These are phyloP conservation scores for Erythrobasidium yunnanense DNA, from an alignment of 768 basidiomycete species.

Conservation along the genomic window DNA sequence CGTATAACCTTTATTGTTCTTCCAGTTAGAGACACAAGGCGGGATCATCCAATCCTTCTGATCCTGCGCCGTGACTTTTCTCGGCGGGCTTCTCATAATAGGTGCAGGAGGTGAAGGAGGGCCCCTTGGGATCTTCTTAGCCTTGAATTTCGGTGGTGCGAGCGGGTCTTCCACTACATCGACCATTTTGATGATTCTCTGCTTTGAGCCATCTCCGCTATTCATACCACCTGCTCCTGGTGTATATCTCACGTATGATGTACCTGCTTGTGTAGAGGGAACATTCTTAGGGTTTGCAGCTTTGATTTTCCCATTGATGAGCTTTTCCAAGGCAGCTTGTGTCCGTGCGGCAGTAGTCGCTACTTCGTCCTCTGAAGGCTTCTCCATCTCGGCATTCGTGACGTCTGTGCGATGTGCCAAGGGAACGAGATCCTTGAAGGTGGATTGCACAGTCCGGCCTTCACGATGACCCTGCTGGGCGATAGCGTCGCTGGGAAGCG, in stretches of 20 bases:
- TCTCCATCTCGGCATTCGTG: conserved; percentile 69
- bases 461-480: conserved; percentile 85
- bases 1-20: conserved; percentile 99
- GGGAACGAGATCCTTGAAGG: conserved; percentile 95
- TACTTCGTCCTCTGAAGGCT: conserved; percentile 87
- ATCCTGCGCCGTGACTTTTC: conserved; percentile 89
- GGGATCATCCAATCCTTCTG: conserved; percentile 99
- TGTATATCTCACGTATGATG: conserved; percentile 88
- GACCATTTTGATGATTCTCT: conserved; percentile 98
- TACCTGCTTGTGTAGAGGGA: conserved; percentile 47
- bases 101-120: conserved; percentile 95
- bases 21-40: conserved; percentile 99
- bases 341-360: conserved; percentile 85
- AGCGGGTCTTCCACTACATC: conserved; percentile 95
- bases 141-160: conserved; percentile 93
- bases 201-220: conserved; percentile 56
- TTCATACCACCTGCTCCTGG: conserved; percentile 74
- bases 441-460: conserved; percentile 78
- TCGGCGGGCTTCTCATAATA: conserved; percentile 83
- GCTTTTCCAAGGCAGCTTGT: conserved; percentile 76
- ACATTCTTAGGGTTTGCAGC: conserved; percentile 96
- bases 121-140: conserved; percentile 95
- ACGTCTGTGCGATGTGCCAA: conserved; percentile 79
- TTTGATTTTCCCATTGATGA: conserved; percentile 92
- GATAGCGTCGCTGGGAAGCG: conserved; percentile 11